A percentile compares a stretch with the other conserved stretches of the same genome.
phyloP scores from a whole-genome alignment of 2,329 filamentous ascomycete species.

The Trichoderma atroviride region DNA sequence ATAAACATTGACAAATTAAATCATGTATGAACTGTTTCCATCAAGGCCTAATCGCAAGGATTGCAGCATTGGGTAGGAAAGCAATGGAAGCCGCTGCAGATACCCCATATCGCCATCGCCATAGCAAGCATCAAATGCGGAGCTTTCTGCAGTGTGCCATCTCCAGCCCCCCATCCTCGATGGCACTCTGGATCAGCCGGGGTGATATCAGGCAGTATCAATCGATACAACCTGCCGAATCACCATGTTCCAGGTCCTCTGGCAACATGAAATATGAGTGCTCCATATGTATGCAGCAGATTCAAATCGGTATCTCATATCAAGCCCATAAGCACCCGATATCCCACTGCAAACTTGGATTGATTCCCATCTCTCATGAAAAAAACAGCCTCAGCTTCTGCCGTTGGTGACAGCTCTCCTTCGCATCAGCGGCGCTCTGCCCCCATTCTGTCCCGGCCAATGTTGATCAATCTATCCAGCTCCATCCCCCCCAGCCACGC shows the following conservation, averaged over 20 bases:
- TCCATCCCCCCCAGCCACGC: background rate
- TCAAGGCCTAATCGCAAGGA: background rate
- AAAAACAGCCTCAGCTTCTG: background rate
- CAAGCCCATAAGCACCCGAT: background rate
- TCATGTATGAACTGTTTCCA: background rate
- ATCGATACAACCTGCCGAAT: background rate
- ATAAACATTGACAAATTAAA: background rate
- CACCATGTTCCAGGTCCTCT: too few species aligned
- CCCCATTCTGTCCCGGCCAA: background rate
- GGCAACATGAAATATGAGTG: too few species aligned
- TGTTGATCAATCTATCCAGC: background rate
- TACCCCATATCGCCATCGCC: background rate
- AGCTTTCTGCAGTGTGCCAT: slow-evolving; percentile 12
- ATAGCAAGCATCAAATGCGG: slow-evolving; percentile 13
- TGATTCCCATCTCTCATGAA: background rate
- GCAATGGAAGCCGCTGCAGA: background rate
- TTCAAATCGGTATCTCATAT: background rate
- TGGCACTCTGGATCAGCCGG: slow-evolving; percentile 5
- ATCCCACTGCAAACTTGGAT: background rate
- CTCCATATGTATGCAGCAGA: background rate
- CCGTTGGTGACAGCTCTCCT: background rate
- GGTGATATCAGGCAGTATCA: background rate
- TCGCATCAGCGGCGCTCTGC: slow-evolving; percentile 18
- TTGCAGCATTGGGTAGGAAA: background rate
- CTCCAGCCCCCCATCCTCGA: background rate